Conservation (phyloP, 1,284 basidiomycete genomes). For the Puccinia novopanici region DNA sequence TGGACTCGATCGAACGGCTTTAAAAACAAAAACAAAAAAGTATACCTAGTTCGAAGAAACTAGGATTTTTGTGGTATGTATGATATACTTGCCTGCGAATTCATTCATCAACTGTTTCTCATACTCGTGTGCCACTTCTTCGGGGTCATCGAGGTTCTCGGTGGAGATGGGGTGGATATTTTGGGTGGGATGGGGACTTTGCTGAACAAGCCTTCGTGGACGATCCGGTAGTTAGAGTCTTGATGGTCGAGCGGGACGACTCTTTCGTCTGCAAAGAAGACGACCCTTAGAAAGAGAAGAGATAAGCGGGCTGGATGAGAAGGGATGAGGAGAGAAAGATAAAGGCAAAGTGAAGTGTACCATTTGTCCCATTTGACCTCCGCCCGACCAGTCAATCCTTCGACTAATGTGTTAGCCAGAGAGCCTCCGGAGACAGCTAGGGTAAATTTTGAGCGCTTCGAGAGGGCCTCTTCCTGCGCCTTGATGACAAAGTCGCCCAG, state of each 20-base stretch:
- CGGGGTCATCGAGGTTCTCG: constrained; percentile 65
- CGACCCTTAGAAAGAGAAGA: constrained; percentile 71
- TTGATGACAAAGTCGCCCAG: constrained; percentile 83
- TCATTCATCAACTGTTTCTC: constrained; percentile 64
- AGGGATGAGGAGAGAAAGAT: not conserved
- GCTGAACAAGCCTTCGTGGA: constrained; percentile 74
- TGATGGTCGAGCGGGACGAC: constrained; percentile 87
- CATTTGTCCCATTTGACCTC: constrained; percentile 92
- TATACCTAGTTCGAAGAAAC: constrained; percentile 15
- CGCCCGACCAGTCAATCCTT: constrained; percentile 71
- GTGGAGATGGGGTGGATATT: constrained; percentile 86
- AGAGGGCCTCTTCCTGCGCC: constrained; percentile 84
- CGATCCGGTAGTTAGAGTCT: constrained; percentile 86
- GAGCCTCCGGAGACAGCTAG: constrained; percentile 91
- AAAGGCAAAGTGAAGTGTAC: constrained; percentile 62
- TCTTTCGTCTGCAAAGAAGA: constrained; percentile 97
- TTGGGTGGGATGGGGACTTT: constrained; percentile 74
- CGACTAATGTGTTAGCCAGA: constrained; percentile 77
- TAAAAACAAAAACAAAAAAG: not conserved
- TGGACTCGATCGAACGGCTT: not conserved
- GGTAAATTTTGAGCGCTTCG: constrained; percentile 84
- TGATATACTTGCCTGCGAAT: constrained; percentile 56
- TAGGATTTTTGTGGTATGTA: not conserved
- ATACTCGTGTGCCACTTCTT: constrained; percentile 60
- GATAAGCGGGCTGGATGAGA: not conserved